Evolutionary conservation across 805 yeast species (phyloP).

Genomic region (Kuraishia cidri): DNA sequence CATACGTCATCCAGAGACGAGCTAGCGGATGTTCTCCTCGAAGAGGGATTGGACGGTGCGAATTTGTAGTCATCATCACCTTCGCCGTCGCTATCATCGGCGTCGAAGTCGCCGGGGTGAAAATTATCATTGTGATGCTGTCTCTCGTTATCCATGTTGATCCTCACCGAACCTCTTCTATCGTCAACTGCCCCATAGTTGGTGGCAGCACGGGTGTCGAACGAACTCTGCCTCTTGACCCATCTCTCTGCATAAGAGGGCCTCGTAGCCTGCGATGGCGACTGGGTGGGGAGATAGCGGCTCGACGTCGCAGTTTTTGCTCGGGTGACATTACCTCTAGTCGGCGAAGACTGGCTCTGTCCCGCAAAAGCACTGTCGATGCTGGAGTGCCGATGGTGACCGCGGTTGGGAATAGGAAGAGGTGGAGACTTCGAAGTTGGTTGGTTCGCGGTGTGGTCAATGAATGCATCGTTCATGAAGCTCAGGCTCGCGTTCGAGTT

Average conservation of each 20-base stretch:
- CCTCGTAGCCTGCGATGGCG: slow-evolving; percentile 5
- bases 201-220: neutral
- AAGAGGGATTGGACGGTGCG: slow-evolving; percentile 46
- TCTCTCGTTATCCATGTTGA: neutral
- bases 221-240: too few species aligned
- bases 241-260: slow-evolving; percentile 18
- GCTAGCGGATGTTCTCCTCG: slow-evolving; percentile 50
- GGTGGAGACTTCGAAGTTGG: too few species aligned
- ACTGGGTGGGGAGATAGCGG: slow-evolving; percentile 1
- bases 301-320: neutral
- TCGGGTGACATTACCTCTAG: neutral
- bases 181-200: slow-evolving; percentile 1
- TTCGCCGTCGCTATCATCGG: slow-evolving; percentile 4
- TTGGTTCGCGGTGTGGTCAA: slow-evolving; percentile 15
- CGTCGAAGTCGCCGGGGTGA: slow-evolving; percentile 2
- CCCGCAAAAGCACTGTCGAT: neutral
- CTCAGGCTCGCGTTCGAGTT: slow-evolving; percentile 5
- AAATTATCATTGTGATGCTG: slow-evolving; percentile 1
- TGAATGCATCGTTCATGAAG: slow-evolving; percentile 8
- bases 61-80: slow-evolving; percentile 1
- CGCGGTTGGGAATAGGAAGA: too few species aligned
- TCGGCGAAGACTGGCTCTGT: neutral
- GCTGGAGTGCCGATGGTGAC: neutral
- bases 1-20: slow-evolving; percentile 91
- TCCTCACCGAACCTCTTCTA: neutral